Percentiles rank a stretch among this genome's conserved stretches.
Conservation (phyloP, 495 filamentous ascomycete species). For the Tuber umbilicatum region DNA sequence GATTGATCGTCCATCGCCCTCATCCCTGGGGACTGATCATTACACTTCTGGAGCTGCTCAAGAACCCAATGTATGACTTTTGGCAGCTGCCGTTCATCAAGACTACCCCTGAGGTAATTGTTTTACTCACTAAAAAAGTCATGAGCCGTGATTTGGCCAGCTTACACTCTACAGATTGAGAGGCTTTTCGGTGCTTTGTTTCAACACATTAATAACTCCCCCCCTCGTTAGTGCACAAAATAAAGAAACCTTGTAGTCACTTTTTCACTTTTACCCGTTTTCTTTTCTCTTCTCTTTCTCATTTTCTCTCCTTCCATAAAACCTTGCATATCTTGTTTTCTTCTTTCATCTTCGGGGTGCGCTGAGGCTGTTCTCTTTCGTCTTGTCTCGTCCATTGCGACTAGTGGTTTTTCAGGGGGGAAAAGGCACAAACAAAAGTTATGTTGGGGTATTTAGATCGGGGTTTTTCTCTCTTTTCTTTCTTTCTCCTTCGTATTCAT, state of each 20-base stretch:
- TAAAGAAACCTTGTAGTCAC: background rate
- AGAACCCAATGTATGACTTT: constrained; percentile 81
- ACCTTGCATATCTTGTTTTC: constrained; percentile 4
- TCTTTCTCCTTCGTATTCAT: background rate
- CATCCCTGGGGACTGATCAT: constrained; percentile 96
- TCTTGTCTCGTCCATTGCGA: background rate
- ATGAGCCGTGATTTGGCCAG: constrained; percentile 13
- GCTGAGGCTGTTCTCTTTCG: background rate
- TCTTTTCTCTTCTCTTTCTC: constrained; percentile 5
- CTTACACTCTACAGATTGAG: constrained; percentile 37
- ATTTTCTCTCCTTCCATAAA: background rate
- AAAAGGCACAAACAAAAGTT: constrained; percentile 23
- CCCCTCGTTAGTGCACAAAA: constrained; percentile 26
- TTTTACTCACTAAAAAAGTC: background rate
- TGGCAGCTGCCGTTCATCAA: constrained; percentile 92
- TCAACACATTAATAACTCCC: constrained; percentile 44
- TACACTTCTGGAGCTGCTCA: constrained; percentile 80
- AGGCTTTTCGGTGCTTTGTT: constrained; percentile 43
- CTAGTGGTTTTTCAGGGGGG: background rate
- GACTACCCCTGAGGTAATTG: constrained; percentile 34
- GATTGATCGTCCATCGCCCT: constrained; percentile 79
- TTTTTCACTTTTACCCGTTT: constrained; percentile 7
- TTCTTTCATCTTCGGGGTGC: constrained; percentile 8
- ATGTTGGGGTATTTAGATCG: constrained; percentile 39
- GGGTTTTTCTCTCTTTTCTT: constrained; percentile 20